These are phyloP conservation scores for Mycena galopus DNA, from an alignment of 768 basidiomycete species.

Conservation along the genomic window DNA sequence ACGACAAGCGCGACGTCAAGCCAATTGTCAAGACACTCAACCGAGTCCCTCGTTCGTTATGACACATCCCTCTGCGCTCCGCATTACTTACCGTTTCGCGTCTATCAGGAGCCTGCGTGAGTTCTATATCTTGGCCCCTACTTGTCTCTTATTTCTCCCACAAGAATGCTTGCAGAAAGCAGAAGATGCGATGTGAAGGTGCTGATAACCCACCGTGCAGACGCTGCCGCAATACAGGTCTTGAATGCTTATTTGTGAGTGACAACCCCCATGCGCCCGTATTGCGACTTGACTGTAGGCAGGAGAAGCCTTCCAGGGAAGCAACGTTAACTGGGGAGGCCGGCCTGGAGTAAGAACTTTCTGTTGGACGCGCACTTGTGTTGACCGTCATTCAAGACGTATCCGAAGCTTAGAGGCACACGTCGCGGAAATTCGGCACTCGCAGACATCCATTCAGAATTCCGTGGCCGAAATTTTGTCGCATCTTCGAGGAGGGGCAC, in stretches of 20 bases:
- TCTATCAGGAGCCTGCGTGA: conserved; percentile 82
- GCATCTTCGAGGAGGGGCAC: conserved; percentile 73
- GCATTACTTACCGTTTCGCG: conserved; percentile 35
- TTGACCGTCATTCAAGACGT: conserved; percentile 65
- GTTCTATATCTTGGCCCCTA: conserved; percentile 44
- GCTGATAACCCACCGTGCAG: conserved; percentile 97
- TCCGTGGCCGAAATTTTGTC: conserved; percentile 85
- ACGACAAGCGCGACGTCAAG: conserved; percentile 77
- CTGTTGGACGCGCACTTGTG: conserved; percentile 32
- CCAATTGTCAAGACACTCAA: conserved; percentile 85
- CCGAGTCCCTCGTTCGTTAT: conserved; percentile 84
- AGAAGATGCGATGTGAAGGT: conserved; percentile 98
- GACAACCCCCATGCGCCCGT: no score
- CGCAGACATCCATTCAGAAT: conserved; percentile 81
- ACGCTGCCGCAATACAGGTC: conserved; percentile 88
- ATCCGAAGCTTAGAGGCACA: conserved; percentile 91
- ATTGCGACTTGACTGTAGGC: no score
- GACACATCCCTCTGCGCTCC: conserved; percentile 35
- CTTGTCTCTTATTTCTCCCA: conserved; percentile 37
- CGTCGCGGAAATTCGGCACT: conserved; percentile 84
- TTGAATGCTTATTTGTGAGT: conserved; percentile 95
- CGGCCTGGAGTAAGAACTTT: conserved; percentile 80
- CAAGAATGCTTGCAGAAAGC: conserved; percentile 94
- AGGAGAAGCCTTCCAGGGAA: conserved; percentile 93
- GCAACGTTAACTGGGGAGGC: conserved; percentile 91